Evolutionary conservation across 2,329 filamentous ascomycete species (phyloP), one percentile per base, ranked within the genome.

Genomic region (Colletotrichum sp.): DNA sequence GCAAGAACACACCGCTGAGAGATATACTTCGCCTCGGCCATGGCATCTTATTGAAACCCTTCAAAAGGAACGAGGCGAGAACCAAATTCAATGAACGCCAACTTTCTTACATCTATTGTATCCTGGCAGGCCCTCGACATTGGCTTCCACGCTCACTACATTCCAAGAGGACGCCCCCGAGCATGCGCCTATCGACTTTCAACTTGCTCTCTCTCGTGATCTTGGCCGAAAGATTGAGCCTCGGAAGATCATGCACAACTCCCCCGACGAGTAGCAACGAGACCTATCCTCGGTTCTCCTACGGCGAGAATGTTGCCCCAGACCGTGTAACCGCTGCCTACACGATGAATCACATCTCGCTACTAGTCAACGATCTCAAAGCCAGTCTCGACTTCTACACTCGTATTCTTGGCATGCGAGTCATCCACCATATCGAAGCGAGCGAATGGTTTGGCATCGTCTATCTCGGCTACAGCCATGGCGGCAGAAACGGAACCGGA

Each of bases 401-500:
- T n/a, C 71, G 78, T 6, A 78, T 83, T 30, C 79, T 86, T 52
- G 84, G 84, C 39, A 82, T 85, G 78, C 82, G 83, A 24, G 79
- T 82, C 39, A 76, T 85, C 18, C 83, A 84, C 78, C 83, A 82
- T n/a, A 63, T 81, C 16, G 76, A 81, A n/a, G 66, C 81, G 8
- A 80, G 80, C 5, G 72, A 79, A 7, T 76, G 80, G 34, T 83
- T 81, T 65, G 80, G 79, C 28, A 78, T 85, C 75, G 81, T 81
- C 63, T 86, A 86, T 77, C 79, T 86, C 78, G 82, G 80, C 49
- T 82, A 85, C 71, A 78, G 80, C 30, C 82, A 83, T 39, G 85
- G 83, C 68, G 84, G 84, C 10, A 79, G 80, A 55, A 86, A 85
- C 71, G 85, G 85, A 26, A 83, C 81, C 5, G 84, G 82, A 10